Evolutionary conservation across 345 rosid genomes (phyloP).

Genomic region (Eucalyptus curtisii): DNA sequence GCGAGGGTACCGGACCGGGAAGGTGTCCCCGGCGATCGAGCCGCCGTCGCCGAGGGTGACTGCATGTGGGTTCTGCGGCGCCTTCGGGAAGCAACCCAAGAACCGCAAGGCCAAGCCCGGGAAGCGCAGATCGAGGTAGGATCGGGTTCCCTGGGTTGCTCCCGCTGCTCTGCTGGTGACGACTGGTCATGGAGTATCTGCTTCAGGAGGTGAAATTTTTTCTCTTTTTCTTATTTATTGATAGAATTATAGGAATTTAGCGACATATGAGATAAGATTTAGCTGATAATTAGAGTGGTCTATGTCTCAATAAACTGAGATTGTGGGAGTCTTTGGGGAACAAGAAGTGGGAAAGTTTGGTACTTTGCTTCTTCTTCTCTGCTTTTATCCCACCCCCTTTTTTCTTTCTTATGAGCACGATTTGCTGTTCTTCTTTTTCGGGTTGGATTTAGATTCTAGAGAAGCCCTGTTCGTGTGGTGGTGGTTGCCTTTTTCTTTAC

Average conservation of each 20-base stretch:
- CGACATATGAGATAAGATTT: not conserved
- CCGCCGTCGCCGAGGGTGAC: slow-evolving; percentile 89
- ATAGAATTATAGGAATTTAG: not conserved
- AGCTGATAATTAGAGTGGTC: not conserved
- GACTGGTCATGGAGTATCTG: not conserved
- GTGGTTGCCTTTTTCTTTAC: not conserved
- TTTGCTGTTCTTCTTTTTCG: not conserved
- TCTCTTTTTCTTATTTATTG: not conserved
- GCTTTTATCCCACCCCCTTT: not conserved
- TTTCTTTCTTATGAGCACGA: not conserved
- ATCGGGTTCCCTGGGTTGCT: not conserved
- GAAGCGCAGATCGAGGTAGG: slow-evolving; percentile 43
- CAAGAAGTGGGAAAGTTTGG: not conserved
- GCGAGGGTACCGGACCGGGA: slow-evolving; percentile 65
- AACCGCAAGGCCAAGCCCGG: slow-evolving; percentile 20
- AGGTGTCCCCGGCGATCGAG: slow-evolving; percentile 76
- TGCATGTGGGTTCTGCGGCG: slow-evolving; percentile 73
- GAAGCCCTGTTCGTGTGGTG: not conserved
- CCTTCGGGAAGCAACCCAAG: slow-evolving; percentile 39
- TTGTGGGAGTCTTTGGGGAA: not conserved
- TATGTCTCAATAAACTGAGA: not conserved
- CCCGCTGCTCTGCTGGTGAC: not conserved
- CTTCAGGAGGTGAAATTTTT: not conserved
- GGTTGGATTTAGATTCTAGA: not conserved
- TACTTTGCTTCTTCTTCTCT: not conserved